These are phyloP conservation scores for Pleurotus platypus DNA, from an alignment of 768 basidiomycete species.

Conservation along the genomic window DNA sequence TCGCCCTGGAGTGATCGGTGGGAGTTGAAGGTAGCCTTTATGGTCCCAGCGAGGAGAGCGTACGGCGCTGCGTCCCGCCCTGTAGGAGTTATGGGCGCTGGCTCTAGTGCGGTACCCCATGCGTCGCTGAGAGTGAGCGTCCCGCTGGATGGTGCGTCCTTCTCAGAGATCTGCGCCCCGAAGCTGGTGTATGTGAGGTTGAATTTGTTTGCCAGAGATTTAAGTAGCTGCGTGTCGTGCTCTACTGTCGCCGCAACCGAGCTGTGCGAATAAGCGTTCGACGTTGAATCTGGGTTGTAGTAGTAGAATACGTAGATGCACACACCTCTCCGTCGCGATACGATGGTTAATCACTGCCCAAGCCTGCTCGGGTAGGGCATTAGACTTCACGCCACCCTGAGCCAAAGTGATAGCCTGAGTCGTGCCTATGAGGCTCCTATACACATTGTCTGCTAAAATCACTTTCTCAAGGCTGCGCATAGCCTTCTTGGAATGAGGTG, in stretches of 20 bases:
- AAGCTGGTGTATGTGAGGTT: conserved; percentile 63
- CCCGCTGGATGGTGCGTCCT: conserved; percentile 34
- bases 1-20: conserved; percentile 35
- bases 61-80: conserved; percentile 42
- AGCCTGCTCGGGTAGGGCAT: conserved; percentile 75
- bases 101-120: conserved; percentile 50
- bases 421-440: conserved; percentile 54
- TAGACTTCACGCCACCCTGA: conserved; percentile 64
- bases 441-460: conserved; percentile 32
- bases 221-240: conserved; percentile 43
- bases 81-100: conserved; percentile 61
- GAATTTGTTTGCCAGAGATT: conserved; percentile 42
- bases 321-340: conserved; percentile 56
- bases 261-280: conserved; percentile 17
- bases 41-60: conserved; percentile 56
- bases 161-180: conserved; percentile 34
- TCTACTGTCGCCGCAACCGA: conserved; percentile 40
- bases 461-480: conserved; percentile 48
- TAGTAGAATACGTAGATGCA: background rate
- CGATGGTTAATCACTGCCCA: conserved; percentile 72
- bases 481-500: conserved; percentile 45
- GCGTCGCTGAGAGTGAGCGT: conserved; percentile 49
- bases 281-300: background rate
- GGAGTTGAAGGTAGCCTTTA: conserved; percentile 56
- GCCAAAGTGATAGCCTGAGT: conserved; percentile 79